A percentile compares a stretch with the other conserved stretches of the same genome.
Evolutionary conservation across 192 early-diverging fungal species (phyloP).

Genomic region (Coemansia aciculifera): DNA sequence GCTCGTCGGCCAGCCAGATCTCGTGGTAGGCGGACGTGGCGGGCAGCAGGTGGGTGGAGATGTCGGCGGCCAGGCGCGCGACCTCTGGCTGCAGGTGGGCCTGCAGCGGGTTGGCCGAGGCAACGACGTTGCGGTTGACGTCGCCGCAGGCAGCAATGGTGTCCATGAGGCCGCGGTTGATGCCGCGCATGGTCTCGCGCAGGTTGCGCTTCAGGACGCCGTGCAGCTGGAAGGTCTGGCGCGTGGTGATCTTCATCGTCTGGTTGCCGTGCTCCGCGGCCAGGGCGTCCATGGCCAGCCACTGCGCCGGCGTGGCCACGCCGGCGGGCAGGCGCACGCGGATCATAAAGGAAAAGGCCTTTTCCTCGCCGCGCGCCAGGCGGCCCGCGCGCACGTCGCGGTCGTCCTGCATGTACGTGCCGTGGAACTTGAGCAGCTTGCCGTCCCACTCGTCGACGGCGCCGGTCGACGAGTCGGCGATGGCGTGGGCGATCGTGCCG

Average conservation of each 20-base stretch:
- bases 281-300: conserved; percentile 93
- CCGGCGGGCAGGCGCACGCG: conserved; percentile 93
- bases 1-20: conserved; percentile 93
- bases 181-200: conserved; percentile 84
- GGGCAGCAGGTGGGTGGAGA: conserved; percentile 81
- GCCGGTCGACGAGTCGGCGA: conserved; percentile 82
- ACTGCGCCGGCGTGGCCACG: conserved; percentile 83
- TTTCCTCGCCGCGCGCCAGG: conserved; percentile 81
- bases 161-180: conserved; percentile 88
- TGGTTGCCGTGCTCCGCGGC: conserved; percentile 81
- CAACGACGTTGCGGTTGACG: conserved; percentile 97
- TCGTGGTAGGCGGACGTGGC: conserved; percentile 92
- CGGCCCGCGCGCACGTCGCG: conserved; percentile 88
- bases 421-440: conserved; percentile 96
- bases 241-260: conserved; percentile 92
- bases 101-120: conserved; percentile 81
- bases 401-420: conserved; percentile 96
- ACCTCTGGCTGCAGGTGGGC: conserved; percentile 80
- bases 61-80: conserved; percentile 65
- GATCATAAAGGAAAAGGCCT: conserved; percentile 96
- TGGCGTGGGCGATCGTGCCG: conserved; percentile 85
- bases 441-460: conserved; percentile 84
- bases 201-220: conserved; percentile 91
- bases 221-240: conserved; percentile 97
- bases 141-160: conserved; percentile 97